Percentiles rank a stretch among this genome's conserved stretches.
Evolutionary conservation across 2,329 filamentous ascomycete genomes (phyloP).

Genomic region (Ophiostoma sp.): DNA sequence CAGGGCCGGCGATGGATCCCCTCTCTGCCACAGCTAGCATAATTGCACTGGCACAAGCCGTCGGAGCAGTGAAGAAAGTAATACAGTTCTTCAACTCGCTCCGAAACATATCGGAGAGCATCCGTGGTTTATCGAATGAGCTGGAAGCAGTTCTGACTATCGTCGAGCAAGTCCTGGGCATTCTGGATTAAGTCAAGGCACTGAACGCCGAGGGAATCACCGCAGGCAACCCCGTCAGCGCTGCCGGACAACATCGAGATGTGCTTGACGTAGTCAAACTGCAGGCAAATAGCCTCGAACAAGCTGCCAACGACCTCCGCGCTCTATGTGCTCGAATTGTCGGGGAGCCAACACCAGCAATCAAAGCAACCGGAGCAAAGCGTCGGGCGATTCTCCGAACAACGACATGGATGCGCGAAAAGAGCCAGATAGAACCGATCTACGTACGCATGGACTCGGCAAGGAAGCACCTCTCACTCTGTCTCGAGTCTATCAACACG

Average conservation of each 20-base stretch:
- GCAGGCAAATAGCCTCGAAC: not conserved
- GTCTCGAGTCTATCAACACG: not conserved
- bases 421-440: not conserved
- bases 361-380: not conserved
- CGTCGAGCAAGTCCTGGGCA: not conserved
- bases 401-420: not conserved
- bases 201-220: not conserved
- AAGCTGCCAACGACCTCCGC: not conserved
- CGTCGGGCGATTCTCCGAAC: not conserved
- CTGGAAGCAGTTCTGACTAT: not conserved
- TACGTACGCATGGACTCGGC: not conserved
- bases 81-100: not conserved
- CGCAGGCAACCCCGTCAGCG: not conserved
- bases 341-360: not conserved
- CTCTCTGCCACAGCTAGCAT: not conserved
- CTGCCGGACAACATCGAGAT: not conserved
- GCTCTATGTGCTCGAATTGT: not conserved
- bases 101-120: not conserved
- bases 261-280: not conserved
- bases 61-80: not conserved
- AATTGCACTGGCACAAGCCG: not conserved
- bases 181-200: not conserved
- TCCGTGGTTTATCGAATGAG: not conserved
- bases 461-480: not conserved
- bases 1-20: not conserved